Evolutionary conservation across 257 asterid genomes (phyloP).

Genomic region (Jaltomata sinuosa): DNA sequence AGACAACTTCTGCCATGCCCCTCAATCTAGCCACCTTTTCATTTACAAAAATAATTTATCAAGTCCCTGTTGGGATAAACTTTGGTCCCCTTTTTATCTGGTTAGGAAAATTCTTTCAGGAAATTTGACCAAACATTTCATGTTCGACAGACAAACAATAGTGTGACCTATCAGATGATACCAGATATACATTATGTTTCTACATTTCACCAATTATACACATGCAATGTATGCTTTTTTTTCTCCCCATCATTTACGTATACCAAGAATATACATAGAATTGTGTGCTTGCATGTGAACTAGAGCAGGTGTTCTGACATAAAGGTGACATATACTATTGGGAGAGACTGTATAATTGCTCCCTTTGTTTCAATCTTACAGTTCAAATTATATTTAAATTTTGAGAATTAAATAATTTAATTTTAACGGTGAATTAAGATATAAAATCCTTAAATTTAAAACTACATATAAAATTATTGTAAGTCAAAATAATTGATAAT

Average conservation of each 20-base stretch:
- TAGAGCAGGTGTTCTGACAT: neutral
- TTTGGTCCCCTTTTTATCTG: too few relatives aligned
- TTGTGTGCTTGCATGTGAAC: neutral
- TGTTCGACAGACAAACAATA: neutral
- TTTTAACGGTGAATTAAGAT: too few relatives aligned
- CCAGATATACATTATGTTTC: neutral
- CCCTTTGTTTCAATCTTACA: too few relatives aligned
- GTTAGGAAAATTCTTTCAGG: neutral
- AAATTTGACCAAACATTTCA: neutral
- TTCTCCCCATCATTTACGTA: neutral
- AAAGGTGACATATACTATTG: neutral
- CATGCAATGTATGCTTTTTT: neutral
- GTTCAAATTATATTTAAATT: too few relatives aligned
- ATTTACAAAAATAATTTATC: too few relatives aligned
- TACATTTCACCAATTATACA: neutral
- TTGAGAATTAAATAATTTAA: too few relatives aligned
- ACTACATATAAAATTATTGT: too few relatives aligned
- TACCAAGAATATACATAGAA: neutral
- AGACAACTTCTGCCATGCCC: too few relatives aligned
- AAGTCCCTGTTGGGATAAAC: too few relatives aligned
- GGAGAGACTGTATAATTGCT: neutral
- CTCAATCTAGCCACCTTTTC: too few relatives aligned
- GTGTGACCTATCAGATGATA: neutral
- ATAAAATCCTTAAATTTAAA: too few relatives aligned
- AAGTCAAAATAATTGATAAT: too few relatives aligned